Conservation (phyloP, 73 alveolate genomes). For the Tetrahymena malaccensis region DNA sequence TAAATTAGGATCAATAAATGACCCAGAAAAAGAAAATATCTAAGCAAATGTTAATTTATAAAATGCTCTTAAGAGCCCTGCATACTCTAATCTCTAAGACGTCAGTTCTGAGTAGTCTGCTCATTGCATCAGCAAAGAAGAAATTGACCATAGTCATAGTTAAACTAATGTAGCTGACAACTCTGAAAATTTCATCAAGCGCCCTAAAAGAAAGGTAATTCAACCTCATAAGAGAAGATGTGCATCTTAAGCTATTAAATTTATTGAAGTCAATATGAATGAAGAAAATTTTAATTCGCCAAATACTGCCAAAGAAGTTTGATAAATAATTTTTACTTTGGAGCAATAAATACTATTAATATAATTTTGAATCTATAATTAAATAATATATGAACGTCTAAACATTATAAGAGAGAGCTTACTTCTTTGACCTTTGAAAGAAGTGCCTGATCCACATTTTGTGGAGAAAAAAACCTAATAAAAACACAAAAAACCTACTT, state of each 20-base stretch:
- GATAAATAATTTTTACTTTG: not conserved
- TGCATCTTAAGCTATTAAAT: not conserved
- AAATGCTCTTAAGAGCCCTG: not conserved
- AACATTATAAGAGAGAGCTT: not conserved
- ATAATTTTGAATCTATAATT: no score
- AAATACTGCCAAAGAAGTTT: not conserved
- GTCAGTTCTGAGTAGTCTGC: not conserved
- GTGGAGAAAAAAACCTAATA: not conserved
- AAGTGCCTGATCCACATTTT: not conserved
- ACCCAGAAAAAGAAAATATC: not conserved
- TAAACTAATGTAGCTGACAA: not conserved
- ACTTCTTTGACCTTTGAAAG: not conserved
- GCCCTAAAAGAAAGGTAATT: not conserved
- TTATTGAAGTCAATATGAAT: not conserved
- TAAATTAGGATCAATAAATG: not conserved
- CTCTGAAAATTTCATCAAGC: not conserved
- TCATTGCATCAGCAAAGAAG: not conserved
- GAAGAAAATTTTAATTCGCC: not conserved
- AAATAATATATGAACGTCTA: not conserved
- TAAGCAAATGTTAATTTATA: not conserved
- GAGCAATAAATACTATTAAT: not conserved
- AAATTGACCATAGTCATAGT: not conserved
- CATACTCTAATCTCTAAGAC: not conserved
- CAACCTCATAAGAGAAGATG: not conserved
- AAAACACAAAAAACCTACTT: not conserved